phyloP scores from a whole-genome alignment of 345 rosid genomes.

The Euphorbia pulcherrima region DNA sequence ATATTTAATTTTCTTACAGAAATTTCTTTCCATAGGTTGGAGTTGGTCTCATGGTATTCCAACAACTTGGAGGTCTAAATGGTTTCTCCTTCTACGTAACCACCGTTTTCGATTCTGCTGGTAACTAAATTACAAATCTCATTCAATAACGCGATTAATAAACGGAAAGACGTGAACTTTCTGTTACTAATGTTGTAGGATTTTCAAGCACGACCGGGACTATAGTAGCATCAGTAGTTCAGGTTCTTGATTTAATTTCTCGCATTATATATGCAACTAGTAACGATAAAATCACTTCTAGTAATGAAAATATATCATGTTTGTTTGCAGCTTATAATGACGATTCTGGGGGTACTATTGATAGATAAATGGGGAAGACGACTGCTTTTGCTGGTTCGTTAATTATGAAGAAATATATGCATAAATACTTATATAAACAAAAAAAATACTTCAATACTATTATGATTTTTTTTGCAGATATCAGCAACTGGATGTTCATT shows the following conservation, averaged over 20 bases:
- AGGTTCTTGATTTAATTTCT: slow-evolving; percentile 23
- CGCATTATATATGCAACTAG: not conserved
- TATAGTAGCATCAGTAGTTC: slow-evolving; percentile 28
- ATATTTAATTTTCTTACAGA: not conserved
- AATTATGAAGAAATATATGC: not conserved
- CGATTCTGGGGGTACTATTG: slow-evolving; percentile 25
- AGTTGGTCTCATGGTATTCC: slow-evolving; percentile 40
- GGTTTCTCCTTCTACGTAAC: slow-evolving; percentile 38
- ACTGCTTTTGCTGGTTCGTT: slow-evolving; percentile 33
- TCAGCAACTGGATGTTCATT: slow-evolving; percentile 36
- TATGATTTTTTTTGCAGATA: slow-evolving; percentile 21
- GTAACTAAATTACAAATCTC: slow-evolving; percentile 13
- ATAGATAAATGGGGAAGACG: slow-evolving; percentile 32
- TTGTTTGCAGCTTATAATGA: slow-evolving; percentile 23
- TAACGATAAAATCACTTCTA: not conserved
- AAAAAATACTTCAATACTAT: not conserved
- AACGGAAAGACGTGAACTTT: not conserved
- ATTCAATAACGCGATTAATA: not conserved
- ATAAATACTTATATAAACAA: not conserved
- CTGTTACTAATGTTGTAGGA: slow-evolving; percentile 23
- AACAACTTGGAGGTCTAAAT: slow-evolving; percentile 42
- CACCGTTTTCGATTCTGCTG: slow-evolving; percentile 32
- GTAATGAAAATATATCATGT: not conserved
- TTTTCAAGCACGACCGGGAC: slow-evolving; percentile 33
- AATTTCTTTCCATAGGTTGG: slow-evolving; percentile 31